A percentile compares a stretch with the other conserved stretches of the same genome.
Evolutionary conservation across 345 rosid genomes (phyloP).

Genomic region (Geranium brycei): DNA sequence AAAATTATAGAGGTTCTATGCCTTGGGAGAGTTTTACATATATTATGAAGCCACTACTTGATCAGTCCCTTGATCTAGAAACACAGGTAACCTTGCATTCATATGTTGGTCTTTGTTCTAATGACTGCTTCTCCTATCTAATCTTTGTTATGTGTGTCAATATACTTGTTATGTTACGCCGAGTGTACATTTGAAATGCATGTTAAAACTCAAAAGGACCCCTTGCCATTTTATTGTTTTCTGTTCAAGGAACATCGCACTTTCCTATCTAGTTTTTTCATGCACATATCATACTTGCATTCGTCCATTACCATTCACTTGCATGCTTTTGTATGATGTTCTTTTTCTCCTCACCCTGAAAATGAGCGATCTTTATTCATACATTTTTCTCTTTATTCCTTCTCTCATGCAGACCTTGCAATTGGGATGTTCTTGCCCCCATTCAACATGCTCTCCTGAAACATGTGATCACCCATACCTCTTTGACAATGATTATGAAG

Average conservation of each 20-base stretch:
- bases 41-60: conserved; percentile 43
- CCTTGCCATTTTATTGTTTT: neutral
- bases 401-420: conserved; percentile 44
- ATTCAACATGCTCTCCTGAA: conserved; percentile 49
- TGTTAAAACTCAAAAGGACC: neutral
- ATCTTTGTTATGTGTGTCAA: neutral
- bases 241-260: neutral
- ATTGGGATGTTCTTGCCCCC: conserved; percentile 55
- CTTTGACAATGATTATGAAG: conserved; percentile 77
- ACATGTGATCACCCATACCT: conserved; percentile 93
- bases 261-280: neutral
- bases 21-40: conserved; percentile 82
- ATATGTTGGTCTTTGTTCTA: conserved; percentile 2
- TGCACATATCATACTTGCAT: neutral
- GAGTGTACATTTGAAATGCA: neutral
- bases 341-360: neutral
- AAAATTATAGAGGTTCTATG: conserved; percentile 20
- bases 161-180: neutral
- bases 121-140: neutral
- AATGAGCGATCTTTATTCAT: neutral
- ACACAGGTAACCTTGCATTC: conserved; percentile 41
- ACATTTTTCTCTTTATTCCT: conserved; percentile 1
- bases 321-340: neutral
- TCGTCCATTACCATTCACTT: neutral
- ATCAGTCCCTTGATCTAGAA: conserved; percentile 35